Conservation (phyloP, 805 yeast species). For the Starmerella potacharoeniae region DNA sequence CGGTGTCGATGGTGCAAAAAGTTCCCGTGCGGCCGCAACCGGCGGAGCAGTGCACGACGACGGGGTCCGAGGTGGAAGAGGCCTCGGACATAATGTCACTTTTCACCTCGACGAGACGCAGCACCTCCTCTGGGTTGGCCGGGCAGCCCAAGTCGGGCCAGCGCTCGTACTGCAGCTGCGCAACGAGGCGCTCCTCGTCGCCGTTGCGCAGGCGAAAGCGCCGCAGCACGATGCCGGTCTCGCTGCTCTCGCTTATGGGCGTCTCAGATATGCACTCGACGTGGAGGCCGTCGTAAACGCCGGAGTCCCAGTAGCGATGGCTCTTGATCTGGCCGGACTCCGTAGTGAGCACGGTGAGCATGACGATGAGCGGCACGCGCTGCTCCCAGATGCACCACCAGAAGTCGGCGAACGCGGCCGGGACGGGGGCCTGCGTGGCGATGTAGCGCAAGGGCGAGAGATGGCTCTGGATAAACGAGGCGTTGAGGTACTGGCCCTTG, state of each 20-base stretch:
- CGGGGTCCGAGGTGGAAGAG: slow-evolving; percentile 14
- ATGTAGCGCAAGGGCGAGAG: slow-evolving; percentile 42
- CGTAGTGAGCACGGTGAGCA: slow-evolving; percentile 57
- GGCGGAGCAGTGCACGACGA: slow-evolving; percentile 83
- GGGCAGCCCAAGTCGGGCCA: slow-evolving; percentile 85
- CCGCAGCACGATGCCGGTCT: slow-evolving; percentile 29
- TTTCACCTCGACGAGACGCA: slow-evolving; percentile 43
- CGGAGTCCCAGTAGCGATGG: slow-evolving; percentile 71
- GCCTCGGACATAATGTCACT: slow-evolving; percentile 28
- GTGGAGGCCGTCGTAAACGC: slow-evolving; percentile 33
- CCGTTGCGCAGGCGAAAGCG: slow-evolving; percentile 33
- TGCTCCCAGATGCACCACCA: slow-evolving; percentile 69
- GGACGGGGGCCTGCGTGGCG: slow-evolving; percentile 89
- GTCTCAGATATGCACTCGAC: slow-evolving; percentile 23
- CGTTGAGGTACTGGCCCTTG: slow-evolving; percentile 69
- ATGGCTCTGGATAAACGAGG: slow-evolving; percentile 48
- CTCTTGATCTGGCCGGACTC: slow-evolving; percentile 82
- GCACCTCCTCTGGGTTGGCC: slow-evolving; percentile 47
- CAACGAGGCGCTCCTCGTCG: slow-evolving; percentile 34
- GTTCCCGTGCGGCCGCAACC: slow-evolving; percentile 98
- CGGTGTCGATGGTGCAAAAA: slow-evolving; percentile 38
- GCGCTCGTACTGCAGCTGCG: slow-evolving; percentile 63
- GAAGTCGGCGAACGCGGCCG: slow-evolving; percentile 70
- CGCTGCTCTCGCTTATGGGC: slow-evolving; percentile 1
- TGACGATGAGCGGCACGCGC: slow-evolving; percentile 52